Conservation (phyloP, 1,284 basidiomycete genomes). For the Porphyrellus sp. region DNA sequence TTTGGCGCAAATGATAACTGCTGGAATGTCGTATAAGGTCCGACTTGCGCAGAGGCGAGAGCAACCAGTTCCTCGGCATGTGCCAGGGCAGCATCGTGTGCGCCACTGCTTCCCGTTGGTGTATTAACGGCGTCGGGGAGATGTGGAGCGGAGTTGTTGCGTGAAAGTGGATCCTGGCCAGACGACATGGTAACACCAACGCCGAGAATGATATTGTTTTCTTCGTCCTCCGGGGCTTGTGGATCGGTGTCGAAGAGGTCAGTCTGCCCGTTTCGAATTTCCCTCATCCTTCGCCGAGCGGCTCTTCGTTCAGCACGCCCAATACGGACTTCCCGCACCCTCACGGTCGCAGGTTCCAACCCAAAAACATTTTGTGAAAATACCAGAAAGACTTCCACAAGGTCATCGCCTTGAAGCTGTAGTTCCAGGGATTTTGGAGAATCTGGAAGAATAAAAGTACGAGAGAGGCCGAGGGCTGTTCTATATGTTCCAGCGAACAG, state of each 20-base stretch:
- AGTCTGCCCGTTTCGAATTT: constrained; percentile 52
- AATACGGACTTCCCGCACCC: constrained; percentile 86
- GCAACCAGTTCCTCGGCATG: constrained; percentile 68
- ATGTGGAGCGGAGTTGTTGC: constrained; percentile 28
- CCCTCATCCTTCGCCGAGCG: constrained; percentile 70
- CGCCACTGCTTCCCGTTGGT: constrained; percentile 27
- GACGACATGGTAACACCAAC: constrained; percentile 54
- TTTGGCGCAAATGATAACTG: constrained; percentile 78
- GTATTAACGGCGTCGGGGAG: constrained; percentile 23
- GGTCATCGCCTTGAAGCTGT: constrained; percentile 86
- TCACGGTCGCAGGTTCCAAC: constrained; percentile 82
- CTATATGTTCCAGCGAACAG: constrained; percentile 84
- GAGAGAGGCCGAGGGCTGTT: constrained; percentile 72
- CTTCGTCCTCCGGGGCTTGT: constrained; percentile 47
- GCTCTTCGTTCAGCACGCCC: constrained; percentile 81
- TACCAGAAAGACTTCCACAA: constrained; percentile 84
- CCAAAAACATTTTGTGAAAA: constrained; percentile 89
- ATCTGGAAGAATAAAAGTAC: constrained; percentile 86
- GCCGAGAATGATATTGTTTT: constrained; percentile 59
- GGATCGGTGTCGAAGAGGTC: constrained; percentile 45
- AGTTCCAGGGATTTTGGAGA: constrained; percentile 81
- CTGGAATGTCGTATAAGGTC: constrained; percentile 85
- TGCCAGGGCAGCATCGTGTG: constrained; percentile 32
- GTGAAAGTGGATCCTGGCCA: constrained; percentile 26
- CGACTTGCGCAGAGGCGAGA: constrained; percentile 64